phyloP scores from a whole-genome alignment of 805 yeast species.

The Kuraishia capsulata region DNA sequence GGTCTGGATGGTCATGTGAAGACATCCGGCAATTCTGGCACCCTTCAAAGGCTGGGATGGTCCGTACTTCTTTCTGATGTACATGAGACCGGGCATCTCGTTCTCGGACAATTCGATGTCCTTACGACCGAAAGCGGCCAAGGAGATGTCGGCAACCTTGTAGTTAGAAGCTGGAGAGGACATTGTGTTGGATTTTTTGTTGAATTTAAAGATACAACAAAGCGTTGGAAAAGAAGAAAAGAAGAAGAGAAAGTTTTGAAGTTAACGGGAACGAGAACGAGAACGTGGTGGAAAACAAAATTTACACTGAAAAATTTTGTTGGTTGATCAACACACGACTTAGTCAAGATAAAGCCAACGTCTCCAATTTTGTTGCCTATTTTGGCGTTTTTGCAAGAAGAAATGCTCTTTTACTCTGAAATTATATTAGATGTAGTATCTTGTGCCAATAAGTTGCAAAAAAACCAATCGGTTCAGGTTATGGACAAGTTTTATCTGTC shows the following conservation, averaged over 20 bases:
- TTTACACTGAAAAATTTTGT: neutral
- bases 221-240: neutral
- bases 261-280: neutral
- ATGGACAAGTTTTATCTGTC: too few relatives aligned
- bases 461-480: too few relatives aligned
- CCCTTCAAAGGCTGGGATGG: conserved; percentile 91
- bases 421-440: too few relatives aligned
- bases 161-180: conserved; percentile 61
- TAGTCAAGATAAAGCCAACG: neutral
- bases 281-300: neutral
- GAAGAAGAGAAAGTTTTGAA: neutral
- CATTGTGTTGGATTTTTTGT: conserved; percentile 24
- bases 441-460: too few relatives aligned
- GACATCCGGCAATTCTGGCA: conserved; percentile 98
- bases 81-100: conserved; percentile 99
- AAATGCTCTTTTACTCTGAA: too few relatives aligned
- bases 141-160: conserved; percentile 96
- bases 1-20: conserved; percentile 99
- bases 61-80: conserved; percentile 91
- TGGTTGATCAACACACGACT: neutral
- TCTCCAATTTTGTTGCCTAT: too few relatives aligned
- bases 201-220: neutral
- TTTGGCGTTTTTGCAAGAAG: too few relatives aligned
- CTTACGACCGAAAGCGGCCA: conserved; percentile 99
- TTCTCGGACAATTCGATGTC: conserved; percentile 98